Evolutionary conservation across 306 rosid species (phyloP).

Genomic region (Glycine soja): DNA sequence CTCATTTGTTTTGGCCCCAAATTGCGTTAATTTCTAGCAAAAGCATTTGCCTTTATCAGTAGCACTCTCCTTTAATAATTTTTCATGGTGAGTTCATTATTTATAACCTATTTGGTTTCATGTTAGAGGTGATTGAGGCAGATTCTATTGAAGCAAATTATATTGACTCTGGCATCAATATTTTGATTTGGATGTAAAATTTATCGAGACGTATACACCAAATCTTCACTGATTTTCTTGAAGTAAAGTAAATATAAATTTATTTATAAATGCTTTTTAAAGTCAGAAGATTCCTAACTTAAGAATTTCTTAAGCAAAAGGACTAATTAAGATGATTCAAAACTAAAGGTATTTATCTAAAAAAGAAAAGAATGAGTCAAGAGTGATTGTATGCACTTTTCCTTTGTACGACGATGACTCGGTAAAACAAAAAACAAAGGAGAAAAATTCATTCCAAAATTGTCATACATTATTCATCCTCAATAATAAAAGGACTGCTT

Average conservation of each 20-base stretch:
- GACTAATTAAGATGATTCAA: background rate
- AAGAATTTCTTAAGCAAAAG: background rate
- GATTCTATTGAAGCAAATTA: no score
- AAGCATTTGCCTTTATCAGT: background rate
- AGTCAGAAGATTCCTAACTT: background rate
- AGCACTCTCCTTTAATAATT: no score
- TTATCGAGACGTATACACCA: no score
- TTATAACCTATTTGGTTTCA: no score
- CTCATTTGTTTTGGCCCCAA: background rate
- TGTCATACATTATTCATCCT: background rate
- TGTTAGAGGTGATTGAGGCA: no score
- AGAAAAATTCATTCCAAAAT: background rate
- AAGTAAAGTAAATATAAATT: background rate
- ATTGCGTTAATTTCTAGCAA: background rate
- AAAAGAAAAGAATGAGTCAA: background rate
- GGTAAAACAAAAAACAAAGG: background rate
- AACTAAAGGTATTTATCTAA: background rate
- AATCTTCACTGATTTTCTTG: no score
- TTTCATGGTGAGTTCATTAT: no score
- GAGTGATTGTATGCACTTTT: background rate
- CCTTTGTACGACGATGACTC: background rate
- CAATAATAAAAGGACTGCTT: background rate
- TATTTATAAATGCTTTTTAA: background rate
- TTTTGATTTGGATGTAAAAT: no score
- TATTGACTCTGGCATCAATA: no score